Evolutionary conservation across 2,329 filamentous ascomycete species (phyloP).

Genomic region (Penicillium sclerotigenum): DNA sequence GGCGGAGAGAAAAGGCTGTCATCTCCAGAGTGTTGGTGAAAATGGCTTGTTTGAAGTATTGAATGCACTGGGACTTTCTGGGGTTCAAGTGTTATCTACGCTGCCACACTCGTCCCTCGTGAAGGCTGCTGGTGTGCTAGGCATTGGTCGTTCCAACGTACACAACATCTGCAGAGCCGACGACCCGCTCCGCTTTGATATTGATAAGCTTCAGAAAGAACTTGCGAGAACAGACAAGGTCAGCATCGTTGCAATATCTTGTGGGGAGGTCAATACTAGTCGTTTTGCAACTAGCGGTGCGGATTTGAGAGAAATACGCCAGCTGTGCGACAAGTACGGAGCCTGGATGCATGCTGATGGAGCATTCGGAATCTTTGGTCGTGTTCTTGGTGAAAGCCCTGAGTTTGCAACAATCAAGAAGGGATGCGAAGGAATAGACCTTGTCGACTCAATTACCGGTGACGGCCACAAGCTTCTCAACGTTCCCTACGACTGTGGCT

Average conservation of each 20-base stretch:
- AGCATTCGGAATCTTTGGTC: constrained; percentile 81
- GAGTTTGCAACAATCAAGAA: constrained; percentile 56
- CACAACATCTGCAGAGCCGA: constrained; percentile 51
- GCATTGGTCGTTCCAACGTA: constrained; percentile 69
- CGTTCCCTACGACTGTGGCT: constrained; percentile 88
- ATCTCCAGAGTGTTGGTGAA: constrained; percentile 58
- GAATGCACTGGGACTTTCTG: constrained; percentile 58
- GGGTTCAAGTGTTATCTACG: constrained; percentile 75
- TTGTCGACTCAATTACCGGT: constrained; percentile 82
- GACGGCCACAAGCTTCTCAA: constrained; percentile 93
- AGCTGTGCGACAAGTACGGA: constrained; percentile 66
- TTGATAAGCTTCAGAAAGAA: constrained; percentile 61
- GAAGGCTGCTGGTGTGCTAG: constrained; percentile 80
- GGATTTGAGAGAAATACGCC: constrained; percentile 62
- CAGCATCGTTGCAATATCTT: constrained; percentile 77
- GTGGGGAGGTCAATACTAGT: constrained; percentile 88
- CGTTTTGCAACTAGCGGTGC: constrained; percentile 65
- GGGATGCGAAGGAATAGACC: constrained; percentile 63
- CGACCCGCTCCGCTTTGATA: constrained; percentile 67
- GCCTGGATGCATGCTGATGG: constrained; percentile 91
- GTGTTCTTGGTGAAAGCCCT: constrained; percentile 56
- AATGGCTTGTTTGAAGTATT: constrained; percentile 68
- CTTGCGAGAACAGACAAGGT: constrained; percentile 55
- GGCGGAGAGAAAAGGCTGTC: constrained; percentile 34
- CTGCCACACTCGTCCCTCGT: constrained; percentile 77